These are phyloP conservation scores for Suillus subluteus DNA, from an alignment of 768 basidiomycete genomes.

Conservation along the genomic window DNA sequence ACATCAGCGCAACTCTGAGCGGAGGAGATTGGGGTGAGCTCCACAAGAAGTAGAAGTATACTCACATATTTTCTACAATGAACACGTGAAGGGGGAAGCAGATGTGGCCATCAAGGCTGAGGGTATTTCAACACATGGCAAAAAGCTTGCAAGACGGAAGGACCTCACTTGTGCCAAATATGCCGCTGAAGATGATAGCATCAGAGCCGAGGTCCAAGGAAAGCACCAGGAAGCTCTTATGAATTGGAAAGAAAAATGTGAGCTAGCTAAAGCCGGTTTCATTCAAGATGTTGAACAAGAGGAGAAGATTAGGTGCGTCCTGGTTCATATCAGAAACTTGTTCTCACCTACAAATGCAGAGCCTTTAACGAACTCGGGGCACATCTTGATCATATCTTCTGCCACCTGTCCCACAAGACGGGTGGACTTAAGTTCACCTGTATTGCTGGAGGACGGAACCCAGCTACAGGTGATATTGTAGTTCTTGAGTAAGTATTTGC, in stretches of 20 bases:
- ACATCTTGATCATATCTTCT: not conserved
- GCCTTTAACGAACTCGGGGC: not conserved
- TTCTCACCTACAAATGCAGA: not conserved
- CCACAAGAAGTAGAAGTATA: not conserved
- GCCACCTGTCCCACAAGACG: too few relatives aligned
- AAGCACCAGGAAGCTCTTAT: not conserved
- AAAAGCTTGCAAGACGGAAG: not conserved
- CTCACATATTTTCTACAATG: not conserved
- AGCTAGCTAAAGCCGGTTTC: not conserved
- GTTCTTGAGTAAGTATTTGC: not conserved
- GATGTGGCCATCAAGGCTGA: not conserved
- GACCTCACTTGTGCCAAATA: not conserved
- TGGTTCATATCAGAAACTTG: not conserved
- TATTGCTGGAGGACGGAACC: not conserved
- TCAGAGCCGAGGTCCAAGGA: not conserved
- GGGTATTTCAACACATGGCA: not conserved
- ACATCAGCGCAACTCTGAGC: not conserved
- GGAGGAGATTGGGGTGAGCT: not conserved
- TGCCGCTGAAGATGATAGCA: not conserved
- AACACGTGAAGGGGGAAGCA: not conserved
- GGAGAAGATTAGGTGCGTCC: not conserved
- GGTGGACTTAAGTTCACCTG: too few relatives aligned
- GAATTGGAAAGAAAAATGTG: not conserved
- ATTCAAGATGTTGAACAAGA: not conserved
- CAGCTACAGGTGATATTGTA: conserved; percentile 8